Conservation (phyloP, 768 basidiomycete genomes). For the Suillus hirtellus region DNA sequence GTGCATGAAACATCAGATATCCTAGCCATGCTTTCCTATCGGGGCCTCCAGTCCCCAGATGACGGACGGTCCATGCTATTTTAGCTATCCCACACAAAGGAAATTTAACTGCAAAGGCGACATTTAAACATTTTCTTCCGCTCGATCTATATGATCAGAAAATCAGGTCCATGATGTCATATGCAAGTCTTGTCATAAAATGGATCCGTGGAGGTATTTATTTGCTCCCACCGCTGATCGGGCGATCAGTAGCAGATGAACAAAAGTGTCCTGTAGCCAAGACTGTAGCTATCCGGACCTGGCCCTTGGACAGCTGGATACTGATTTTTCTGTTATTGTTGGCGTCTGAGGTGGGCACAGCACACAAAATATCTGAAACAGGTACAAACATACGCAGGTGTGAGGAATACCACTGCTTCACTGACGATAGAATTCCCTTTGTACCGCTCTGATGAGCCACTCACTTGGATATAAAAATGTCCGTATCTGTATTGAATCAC, state of each 20-base stretch:
- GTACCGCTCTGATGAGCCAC: too few species aligned
- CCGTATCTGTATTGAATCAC: too few species aligned
- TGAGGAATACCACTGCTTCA: neutral
- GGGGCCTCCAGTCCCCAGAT: slow-evolving; percentile 35
- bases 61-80: slow-evolving; percentile 24
- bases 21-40: slow-evolving; percentile 31
- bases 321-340: neutral
- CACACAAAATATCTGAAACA: slow-evolving; percentile 25
- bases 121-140: neutral
- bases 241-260: neutral
- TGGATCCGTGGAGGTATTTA: slow-evolving; percentile 30
- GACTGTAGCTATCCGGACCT: neutral
- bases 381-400: slow-evolving; percentile 34
- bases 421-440: too few species aligned
- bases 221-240: slow-evolving; percentile 33
- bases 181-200: slow-evolving; percentile 33
- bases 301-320: neutral
- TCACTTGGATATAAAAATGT: too few species aligned
- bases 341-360: neutral
- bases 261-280: neutral
- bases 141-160: neutral
- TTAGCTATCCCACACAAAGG: slow-evolving; percentile 26
- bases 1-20: slow-evolving; percentile 39
- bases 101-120: slow-evolving; percentile 18
- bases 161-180: slow-evolving; percentile 25